Conservation (phyloP, 345 rosid species). For the Noccaea bulbosa region DNA sequence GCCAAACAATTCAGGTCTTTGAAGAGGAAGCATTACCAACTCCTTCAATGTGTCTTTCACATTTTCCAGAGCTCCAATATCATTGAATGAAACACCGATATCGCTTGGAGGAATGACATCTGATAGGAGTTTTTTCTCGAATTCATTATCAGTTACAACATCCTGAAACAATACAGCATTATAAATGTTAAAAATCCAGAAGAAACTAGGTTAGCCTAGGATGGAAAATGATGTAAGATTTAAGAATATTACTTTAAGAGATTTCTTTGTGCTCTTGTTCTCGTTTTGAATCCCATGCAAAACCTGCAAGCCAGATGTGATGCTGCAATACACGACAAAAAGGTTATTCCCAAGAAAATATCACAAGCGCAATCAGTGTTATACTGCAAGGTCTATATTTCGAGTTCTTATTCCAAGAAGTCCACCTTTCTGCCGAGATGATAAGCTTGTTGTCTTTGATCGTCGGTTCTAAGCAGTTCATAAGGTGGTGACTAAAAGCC, state of each 20-base stretch:
- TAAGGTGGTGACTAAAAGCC: conserved; percentile 80
- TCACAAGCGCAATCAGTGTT: conserved; percentile 8
- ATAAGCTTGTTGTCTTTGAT: conserved; percentile 64
- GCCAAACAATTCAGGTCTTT: conserved; percentile 96
- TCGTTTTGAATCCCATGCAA: conserved; percentile 69
- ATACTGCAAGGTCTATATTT: neutral
- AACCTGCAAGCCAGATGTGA: conserved; percentile 64
- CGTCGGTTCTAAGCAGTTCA: conserved; percentile 63
- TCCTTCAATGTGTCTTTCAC: conserved; percentile 98
- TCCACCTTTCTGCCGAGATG: conserved; percentile 76
- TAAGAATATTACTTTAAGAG: conserved; percentile 64
- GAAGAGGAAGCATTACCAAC: conserved; percentile 99
- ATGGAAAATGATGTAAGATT: neutral
- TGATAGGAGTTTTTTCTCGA: conserved; percentile 91
- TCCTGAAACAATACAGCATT: conserved; percentile 55
- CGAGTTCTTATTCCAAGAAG: conserved; percentile 10
- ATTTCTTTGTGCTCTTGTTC: conserved; percentile 74
- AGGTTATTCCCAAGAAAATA: conserved; percentile 16
- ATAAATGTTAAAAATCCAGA: conserved; percentile 10
- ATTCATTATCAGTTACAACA: conserved; percentile 95
- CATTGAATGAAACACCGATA: conserved; percentile 90
- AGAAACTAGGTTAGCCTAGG: neutral
- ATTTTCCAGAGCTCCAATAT: conserved; percentile 94
- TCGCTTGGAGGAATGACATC: conserved; percentile 96
- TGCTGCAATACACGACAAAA: conserved; percentile 52